Evolutionary conservation across 78 protist species (phyloP), one percentile per base, ranked within the genome.

Genomic region (Isochrysis galbana): DNA sequence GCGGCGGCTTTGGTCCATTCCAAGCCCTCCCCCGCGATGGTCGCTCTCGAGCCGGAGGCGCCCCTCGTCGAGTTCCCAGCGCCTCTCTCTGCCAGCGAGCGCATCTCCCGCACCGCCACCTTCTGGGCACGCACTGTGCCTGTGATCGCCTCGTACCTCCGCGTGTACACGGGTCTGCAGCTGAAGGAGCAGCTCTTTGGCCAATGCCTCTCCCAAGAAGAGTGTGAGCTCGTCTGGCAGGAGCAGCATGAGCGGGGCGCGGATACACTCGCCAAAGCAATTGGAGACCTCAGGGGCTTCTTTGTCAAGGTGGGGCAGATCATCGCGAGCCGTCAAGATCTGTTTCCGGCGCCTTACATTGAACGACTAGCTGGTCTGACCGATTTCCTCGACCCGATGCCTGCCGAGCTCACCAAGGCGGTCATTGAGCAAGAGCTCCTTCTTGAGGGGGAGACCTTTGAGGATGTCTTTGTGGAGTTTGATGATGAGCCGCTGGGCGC

Each of bases 401-500:
- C 80, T 5, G 34, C 0, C 42, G 54, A 36, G 51, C 46, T 54
- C 47, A 87, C 32, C n/a, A 39, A 22, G 32, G 25, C 32, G 23
- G 51, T 92, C 22, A 36, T 92, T 36, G 91, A 61, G 67, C 41
- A 34, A 32, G 82, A 89, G 82, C 89, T 87, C 10, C 88, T 80
- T 11, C 51, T 26, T 38, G 88, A 44, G 23, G 94, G 83, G 19
- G 42, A 38, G 89, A 38, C 42, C 3, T 29, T 94, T 22, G 82
- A 23, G 7, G 78, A 23, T 2, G 93, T 94, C 55, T 94, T 94
- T 38, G 69, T 80, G 38, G 38, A 39, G 38, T 91, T 91, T 26
- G 93, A 91, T 54, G 39, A 0, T 14, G 21, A 1, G 42, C 95
- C 95, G 19, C 74, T 91, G n/a, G 95, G 93, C 72, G 95, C 93